phyloP scores from a whole-genome alignment of 2,329 filamentous ascomycete species.

The Cladosporium sp. region DNA sequence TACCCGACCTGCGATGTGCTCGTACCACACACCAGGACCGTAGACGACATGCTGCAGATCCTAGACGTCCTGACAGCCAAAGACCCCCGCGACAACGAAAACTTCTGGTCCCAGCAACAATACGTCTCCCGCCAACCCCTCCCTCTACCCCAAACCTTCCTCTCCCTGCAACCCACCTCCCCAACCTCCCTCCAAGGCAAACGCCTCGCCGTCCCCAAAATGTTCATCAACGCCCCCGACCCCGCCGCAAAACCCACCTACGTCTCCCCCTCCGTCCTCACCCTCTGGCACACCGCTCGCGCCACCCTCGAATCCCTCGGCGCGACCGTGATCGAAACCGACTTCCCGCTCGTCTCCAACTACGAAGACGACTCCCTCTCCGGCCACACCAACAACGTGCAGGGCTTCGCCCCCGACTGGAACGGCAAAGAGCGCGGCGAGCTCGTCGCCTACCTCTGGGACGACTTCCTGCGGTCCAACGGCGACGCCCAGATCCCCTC shows the following conservation, averaged over 20 bases:
- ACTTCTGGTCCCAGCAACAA: constrained; percentile 51
- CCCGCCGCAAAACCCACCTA: constrained; percentile 29
- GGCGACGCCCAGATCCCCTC: constrained; percentile 34
- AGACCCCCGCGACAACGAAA: constrained; percentile 38
- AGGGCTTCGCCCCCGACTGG: constrained; percentile 41
- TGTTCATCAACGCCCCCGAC: constrained; percentile 44
- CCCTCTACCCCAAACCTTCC: constrained; percentile 30
- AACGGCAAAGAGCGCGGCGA: constrained; percentile 41
- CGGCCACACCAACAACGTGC: constrained; percentile 36
- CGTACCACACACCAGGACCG: constrained; percentile 47
- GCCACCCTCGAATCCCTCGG: constrained; percentile 36
- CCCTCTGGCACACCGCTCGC: constrained; percentile 31
- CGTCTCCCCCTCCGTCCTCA: constrained; percentile 34
- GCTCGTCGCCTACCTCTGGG: constrained; percentile 48
- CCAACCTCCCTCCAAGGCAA: constrained; percentile 36
- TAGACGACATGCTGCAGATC: constrained; percentile 46
- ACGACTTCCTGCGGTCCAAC: constrained; percentile 44
- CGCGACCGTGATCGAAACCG: constrained; percentile 38
- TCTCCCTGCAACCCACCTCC: constrained; percentile 26
- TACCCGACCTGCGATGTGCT: constrained; percentile 52
- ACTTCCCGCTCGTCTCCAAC: constrained; percentile 42
- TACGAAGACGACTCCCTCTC: constrained; percentile 38
- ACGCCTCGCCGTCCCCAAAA: constrained; percentile 45
- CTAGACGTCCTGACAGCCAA: constrained; percentile 43
- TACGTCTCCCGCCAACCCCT: constrained; percentile 38